phyloP scores from a whole-genome alignment of 2,329 filamentous ascomycete genomes.

The Xylariaceae sp. region DNA sequence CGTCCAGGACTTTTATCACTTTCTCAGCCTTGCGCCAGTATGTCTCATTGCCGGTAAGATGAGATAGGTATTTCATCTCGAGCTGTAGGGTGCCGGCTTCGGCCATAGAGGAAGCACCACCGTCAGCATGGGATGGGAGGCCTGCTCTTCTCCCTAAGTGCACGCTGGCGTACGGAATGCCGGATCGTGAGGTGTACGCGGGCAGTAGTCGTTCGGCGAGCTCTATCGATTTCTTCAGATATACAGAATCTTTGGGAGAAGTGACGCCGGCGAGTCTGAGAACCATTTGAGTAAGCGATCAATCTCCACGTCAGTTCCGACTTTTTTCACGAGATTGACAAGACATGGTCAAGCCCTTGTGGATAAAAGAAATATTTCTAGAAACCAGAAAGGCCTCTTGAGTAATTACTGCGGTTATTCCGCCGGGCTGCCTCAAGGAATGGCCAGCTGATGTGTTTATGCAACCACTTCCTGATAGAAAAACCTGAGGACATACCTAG shows the following conservation, averaged over 20 bases:
- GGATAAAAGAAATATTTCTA: background rate
- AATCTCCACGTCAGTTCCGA: no score
- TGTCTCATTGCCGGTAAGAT: conserved; percentile 85
- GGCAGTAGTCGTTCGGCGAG: conserved; percentile 83
- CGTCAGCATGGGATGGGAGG: conserved; percentile 80
- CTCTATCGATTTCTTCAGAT: conserved; percentile 91
- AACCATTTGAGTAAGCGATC: no score
- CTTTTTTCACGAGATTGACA: no score
- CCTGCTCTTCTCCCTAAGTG: conserved; percentile 79
- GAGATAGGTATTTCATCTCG: conserved; percentile 96
- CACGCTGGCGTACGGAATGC: conserved; percentile 87
- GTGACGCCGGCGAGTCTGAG: no score
- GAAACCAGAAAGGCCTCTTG: background rate
- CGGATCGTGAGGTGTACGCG: conserved; percentile 84
- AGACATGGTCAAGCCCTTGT: background rate
- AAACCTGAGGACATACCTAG: no score
- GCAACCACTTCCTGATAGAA: no score
- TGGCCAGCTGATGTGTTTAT: no score
- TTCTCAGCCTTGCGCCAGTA: conserved; percentile 92
- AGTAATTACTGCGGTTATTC: no score
- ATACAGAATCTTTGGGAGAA: conserved; percentile 80
- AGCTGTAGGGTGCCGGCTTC: conserved; percentile 90
- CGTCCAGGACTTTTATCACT: conserved; percentile 86
- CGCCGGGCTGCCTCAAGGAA: no score
- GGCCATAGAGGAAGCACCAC: conserved; percentile 87